Evolutionary conservation across 805 yeast genomes (phyloP), one percentile per base, ranked within the genome.

Genomic region (Starmerella stigmatis): DNA sequence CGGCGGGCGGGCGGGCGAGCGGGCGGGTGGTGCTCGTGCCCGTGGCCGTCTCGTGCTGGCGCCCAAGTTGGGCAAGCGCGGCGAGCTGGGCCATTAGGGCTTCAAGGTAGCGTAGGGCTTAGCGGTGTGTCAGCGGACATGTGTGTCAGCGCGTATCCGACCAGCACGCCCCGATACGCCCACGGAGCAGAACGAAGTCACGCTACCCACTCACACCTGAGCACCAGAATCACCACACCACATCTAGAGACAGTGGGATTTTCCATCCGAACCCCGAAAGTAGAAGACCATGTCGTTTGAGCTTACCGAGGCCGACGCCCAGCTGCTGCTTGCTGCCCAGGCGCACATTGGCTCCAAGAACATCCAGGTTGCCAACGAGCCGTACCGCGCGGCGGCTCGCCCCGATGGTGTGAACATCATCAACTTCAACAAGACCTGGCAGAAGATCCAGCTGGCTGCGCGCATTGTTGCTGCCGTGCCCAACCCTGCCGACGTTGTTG

Each of bases 401-500:
- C 44, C 49, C 30, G 46, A 43, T 33, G 41, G 41, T 81, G 96
- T 92, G 65, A 86, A 86, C 80, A 77, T 92, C 63, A 88, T 92
- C 74, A 86, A 92, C 86, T 77, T 92, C 66, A 94, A 94, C 79
- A 88, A 89, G 79, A 92, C 99, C 67, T 92, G 98, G 97, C 97
- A 92, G 79, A 89, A 89, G 79, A 83, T 88, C 71, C 96, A 89
- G 58, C 78, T 92, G 71, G 99, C 99, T 68, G 98, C 99, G 64
- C 92, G 96, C 78, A 84, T 89, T 75, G 86, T 92, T 68, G 99
- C 97, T 71, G 95, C 98, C 66, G 82, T 92, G 63, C 98, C 98
- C 76, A 86, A 86, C 81, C 78, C 97, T 60, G 78, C 89, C 61
- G 99, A 92, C 69, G 95, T 92, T 68, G 97, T 88, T 70, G 97